Evolutionary conservation across 345 rosid genomes (phyloP).

Genomic region (Erucastrum elatum): DNA sequence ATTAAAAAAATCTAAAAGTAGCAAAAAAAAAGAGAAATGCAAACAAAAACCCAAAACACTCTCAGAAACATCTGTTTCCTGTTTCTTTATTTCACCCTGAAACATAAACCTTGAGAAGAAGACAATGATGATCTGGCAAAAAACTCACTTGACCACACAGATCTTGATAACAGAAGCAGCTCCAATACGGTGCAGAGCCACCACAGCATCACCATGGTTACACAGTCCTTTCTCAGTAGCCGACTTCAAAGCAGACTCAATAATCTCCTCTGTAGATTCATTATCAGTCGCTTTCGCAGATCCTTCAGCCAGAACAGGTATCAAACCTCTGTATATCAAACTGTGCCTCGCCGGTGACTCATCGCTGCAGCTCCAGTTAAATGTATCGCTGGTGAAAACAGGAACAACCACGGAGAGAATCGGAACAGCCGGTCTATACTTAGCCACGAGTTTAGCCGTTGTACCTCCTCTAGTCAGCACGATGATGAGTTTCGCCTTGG

Average conservation of each 20-base stretch:
- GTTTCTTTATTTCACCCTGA: constrained; percentile 10
- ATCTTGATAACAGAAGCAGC: constrained; percentile 30
- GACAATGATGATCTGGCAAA: not conserved
- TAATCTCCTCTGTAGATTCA: constrained; percentile 24
- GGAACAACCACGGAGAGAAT: constrained; percentile 25
- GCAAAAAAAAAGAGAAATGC: not conserved
- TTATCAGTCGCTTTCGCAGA: constrained; percentile 17
- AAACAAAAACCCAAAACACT: not conserved
- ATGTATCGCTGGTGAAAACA: constrained; percentile 20
- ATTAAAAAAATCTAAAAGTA: not conserved
- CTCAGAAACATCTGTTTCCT: not conserved
- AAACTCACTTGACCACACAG: constrained; percentile 19
- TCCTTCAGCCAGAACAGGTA: constrained; percentile 21
- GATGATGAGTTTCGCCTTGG: constrained; percentile 21
- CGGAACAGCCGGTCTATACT: constrained; percentile 26
- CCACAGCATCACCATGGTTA: constrained; percentile 24
- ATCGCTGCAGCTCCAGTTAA: constrained; percentile 27
- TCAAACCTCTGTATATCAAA: constrained; percentile 22
- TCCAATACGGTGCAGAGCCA: constrained; percentile 28
- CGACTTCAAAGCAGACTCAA: constrained; percentile 23
- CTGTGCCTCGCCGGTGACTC: constrained; percentile 29
- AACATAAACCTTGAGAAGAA: constrained; percentile 1
- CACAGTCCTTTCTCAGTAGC: constrained; percentile 23
- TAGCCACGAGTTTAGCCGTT: constrained; percentile 18
- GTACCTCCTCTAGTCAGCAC: constrained; percentile 26